Conservation (phyloP, 2,329 filamentous ascomycete species). For the Colletotrichum graminicola region DNA sequence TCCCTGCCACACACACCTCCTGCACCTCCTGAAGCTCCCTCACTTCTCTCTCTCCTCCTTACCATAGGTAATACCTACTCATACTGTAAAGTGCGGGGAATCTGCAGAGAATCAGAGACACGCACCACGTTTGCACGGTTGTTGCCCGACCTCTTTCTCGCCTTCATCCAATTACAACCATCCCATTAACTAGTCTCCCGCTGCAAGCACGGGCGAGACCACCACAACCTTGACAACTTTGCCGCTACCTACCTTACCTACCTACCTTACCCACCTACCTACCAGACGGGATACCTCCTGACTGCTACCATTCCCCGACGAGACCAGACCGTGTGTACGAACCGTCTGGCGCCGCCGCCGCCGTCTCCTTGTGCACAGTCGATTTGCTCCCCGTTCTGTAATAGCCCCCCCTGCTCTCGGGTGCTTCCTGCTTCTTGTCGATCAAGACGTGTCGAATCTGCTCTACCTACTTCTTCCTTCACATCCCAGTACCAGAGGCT, state of each 20-base stretch:
- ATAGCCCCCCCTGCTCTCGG: constrained; percentile 39
- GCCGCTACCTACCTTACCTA: constrained; percentile 14
- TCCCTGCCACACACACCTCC: constrained; percentile 29
- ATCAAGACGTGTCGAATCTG: constrained; percentile 38
- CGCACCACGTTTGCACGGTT: constrained; percentile 33
- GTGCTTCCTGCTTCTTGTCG: constrained; percentile 38
- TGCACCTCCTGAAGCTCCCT: constrained; percentile 38
- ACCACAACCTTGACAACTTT: constrained; percentile 24
- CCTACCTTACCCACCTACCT: neutral
- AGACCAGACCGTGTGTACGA: constrained; percentile 7
- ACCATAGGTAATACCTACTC: neutral
- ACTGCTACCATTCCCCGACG: constrained; percentile 21
- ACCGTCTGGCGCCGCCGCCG: constrained; percentile 11
- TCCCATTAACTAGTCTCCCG: constrained; percentile 32
- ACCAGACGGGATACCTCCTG: constrained; percentile 13
- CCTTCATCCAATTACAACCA: constrained; percentile 37
- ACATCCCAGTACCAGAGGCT: constrained; percentile 35
- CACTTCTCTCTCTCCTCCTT: constrained; percentile 23
- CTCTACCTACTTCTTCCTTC: constrained; percentile 33
- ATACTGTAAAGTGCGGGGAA: constrained; percentile 35
- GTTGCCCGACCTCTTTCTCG: constrained; percentile 28
- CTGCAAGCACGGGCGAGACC: constrained; percentile 34
- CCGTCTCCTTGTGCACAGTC: constrained; percentile 27
- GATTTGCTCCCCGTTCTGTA: constrained; percentile 40
- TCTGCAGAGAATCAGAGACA: constrained; percentile 28